These are phyloP conservation scores for Diaporthe humulicola DNA, from an alignment of 2,329 filamentous ascomycete genomes.

Conservation along the genomic window DNA sequence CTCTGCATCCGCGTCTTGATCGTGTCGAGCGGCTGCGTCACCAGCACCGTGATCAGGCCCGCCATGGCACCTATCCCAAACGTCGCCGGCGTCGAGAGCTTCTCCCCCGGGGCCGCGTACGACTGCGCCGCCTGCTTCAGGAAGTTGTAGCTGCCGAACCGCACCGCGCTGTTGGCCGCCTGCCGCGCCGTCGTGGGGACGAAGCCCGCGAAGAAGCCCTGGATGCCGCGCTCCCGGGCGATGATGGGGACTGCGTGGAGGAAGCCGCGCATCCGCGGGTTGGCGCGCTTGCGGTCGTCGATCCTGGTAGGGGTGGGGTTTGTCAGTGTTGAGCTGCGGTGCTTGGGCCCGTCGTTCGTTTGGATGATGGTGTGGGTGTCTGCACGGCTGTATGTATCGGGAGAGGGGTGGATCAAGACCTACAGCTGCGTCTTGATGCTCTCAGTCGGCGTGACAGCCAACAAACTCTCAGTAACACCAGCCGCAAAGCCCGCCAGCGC, in stretches of 20 bases:
- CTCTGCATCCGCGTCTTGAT: constrained; percentile 99
- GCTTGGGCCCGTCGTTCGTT: background rate
- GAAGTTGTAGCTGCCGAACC: constrained; percentile 92
- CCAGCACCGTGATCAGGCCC: constrained; percentile 90
- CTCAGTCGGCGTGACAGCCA: constrained; percentile 97
- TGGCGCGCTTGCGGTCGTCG: constrained; percentile 89
- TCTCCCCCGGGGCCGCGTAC: constrained; percentile 94
- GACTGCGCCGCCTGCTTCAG: constrained; percentile 92
- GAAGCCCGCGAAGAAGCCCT: constrained; percentile 97
- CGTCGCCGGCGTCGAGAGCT: constrained; percentile 87
- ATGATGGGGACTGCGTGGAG: constrained; percentile 91
- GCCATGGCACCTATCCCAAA: constrained; percentile 93
- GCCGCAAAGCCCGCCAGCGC: constrained; percentile 95
- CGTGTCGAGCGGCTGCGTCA: constrained; percentile 84
- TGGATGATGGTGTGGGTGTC: background rate
- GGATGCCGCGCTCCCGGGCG: constrained; percentile 85
- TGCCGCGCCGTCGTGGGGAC: constrained; percentile 95
- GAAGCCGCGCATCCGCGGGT: constrained; percentile 92
- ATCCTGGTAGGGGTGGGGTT: constrained; percentile 68
- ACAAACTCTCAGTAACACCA: constrained; percentile 90
- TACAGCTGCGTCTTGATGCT: constrained; percentile 97
- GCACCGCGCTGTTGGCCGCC: constrained; percentile 91
- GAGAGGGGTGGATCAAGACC: constrained; percentile 40
- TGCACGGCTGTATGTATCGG: background rate
- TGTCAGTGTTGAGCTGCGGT: background rate